Evolutionary conservation across 768 basidiomycete species (phyloP), one percentile per base, ranked within the genome.

Genomic region (Phlebiopsis flavidoalba): DNA sequence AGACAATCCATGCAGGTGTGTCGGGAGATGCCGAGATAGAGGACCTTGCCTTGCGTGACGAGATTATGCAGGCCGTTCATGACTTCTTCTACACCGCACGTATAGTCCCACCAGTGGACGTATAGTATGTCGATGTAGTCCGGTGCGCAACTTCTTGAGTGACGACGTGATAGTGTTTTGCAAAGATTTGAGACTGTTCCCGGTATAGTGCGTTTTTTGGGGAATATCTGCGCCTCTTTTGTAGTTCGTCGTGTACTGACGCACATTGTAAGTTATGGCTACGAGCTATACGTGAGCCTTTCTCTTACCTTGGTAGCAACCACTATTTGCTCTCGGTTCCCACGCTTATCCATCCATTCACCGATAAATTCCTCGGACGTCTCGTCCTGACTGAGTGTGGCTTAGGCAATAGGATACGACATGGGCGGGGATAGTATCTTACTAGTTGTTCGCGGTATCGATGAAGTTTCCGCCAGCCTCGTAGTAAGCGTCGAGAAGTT

Each of bases 81-180:
- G 50, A 80, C 59, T 62, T 80, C 79, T 49, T 73, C 72, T 49
- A 80, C 70, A 17, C 70, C 67, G 24, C 75, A 75, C 1, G 74
- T 63, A 60, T 73, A 77, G 63, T 79, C 78, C 78, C 77, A 73
- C 68, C 71, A 75, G 64, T 85, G 83, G 6, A 84, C 65, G n/a
- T 6, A 60, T 85, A 84, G 68, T 52, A 86, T 76, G 64, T 85
- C 83, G 65, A 85, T 77, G 66, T 81, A 88, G 15, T 78, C n/a
- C 72, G 0, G 85, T 86, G 51, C 82, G 72, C 22, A 88, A 75
- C 61, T 84, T 86, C 62, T 73, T 73, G 57, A 81, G 70, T 37
- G 72, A 74, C 0, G 67, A 71, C 17, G 72, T 70, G 5, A 77
- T 66, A 3, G 70, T 74, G 46, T 73, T 21, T 31, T 60, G 63